These are phyloP conservation scores for Pachyrhizus erosus DNA, from an alignment of 306 rosid species.

Conservation along the genomic window DNA sequence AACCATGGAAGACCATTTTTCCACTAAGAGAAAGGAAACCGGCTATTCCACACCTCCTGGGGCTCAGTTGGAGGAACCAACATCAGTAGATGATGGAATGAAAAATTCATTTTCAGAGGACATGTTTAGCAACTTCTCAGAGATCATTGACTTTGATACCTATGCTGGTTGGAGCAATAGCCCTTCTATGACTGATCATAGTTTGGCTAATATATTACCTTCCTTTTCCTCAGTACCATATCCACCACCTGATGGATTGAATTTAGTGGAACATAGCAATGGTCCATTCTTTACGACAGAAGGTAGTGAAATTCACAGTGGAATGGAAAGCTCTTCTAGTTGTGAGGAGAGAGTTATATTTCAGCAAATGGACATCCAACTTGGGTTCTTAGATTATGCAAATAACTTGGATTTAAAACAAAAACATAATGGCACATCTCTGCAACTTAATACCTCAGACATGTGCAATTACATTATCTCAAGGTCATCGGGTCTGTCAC, in stretches of 20 bases:
- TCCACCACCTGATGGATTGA: constrained; percentile 55
- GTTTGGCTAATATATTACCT: constrained; percentile 54
- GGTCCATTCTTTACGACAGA: constrained; percentile 51
- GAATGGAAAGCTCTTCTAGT: constrained; percentile 43
- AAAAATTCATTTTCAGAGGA: constrained; percentile 61
- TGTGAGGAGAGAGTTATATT: constrained; percentile 55
- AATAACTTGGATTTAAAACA: constrained; percentile 41
- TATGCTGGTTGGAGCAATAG: constrained; percentile 79
- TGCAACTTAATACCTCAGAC: constrained; percentile 42
- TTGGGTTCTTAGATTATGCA: constrained; percentile 48
- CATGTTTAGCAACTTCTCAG: constrained; percentile 59
- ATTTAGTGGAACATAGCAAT: constrained; percentile 52
- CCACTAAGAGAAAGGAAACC: constrained; percentile 50
- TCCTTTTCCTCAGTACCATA: constrained; percentile 50
- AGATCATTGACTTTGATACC: constrained; percentile 72
- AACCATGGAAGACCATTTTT: constrained; percentile 64
- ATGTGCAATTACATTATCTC: constrained; percentile 47
- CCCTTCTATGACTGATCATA: constrained; percentile 51
- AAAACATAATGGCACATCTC: constrained; percentile 43
- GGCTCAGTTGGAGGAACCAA: constrained; percentile 55
- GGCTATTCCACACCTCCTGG: constrained; percentile 54
- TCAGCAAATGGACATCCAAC: constrained; percentile 60
- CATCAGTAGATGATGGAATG: constrained; percentile 55
- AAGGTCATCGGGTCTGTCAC: constrained; percentile 62
- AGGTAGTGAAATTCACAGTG: constrained; percentile 52